Percentiles rank a stretch among this genome's conserved stretches.
Evolutionary conservation across 805 yeast species (phyloP).

Genomic region (Teunomyces stri): DNA sequence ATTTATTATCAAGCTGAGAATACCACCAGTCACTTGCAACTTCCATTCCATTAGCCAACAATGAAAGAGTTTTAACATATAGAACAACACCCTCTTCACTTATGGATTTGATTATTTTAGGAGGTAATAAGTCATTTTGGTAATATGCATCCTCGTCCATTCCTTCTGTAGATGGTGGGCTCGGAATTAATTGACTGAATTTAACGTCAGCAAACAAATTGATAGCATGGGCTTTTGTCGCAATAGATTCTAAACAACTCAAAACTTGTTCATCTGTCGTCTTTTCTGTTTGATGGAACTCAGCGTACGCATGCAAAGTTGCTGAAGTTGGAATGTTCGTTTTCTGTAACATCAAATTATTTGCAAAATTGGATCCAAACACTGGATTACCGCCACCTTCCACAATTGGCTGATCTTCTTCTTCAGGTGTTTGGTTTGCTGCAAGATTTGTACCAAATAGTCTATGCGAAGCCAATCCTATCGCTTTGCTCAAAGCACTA

Average conservation of each 20-base stretch:
- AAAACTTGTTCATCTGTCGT: constrained; percentile 37
- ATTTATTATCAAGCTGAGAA: constrained; percentile 23
- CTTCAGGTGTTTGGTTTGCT: constrained; percentile 12
- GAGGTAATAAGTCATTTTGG: constrained; percentile 50
- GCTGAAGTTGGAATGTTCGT: constrained; percentile 29
- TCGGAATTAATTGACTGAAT: constrained; percentile 78
- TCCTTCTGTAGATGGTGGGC: constrained; percentile 53
- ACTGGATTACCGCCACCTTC: constrained; percentile 11
- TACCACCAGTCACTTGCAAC: constrained; percentile 92
- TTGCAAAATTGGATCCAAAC: constrained; percentile 33
- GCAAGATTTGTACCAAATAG: constrained; percentile 55
- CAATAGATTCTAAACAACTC: constrained; percentile 62
- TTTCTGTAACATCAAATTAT: constrained; percentile 34
- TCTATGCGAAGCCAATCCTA: constrained; percentile 83
- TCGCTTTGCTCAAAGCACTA: constrained; percentile 83
- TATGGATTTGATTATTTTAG: constrained; percentile 52
- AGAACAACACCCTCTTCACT: constrained; percentile 85
- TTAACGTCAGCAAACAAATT: constrained; percentile 88
- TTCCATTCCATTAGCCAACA: constrained; percentile 83
- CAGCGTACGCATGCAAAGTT: constrained; percentile 12
- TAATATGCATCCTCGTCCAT: constrained; percentile 35
- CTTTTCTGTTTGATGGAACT: constrained; percentile 19
- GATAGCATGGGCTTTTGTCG: constrained; percentile 89
- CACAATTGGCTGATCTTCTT: constrained; percentile 5
- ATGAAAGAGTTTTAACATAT: constrained; percentile 78